These are phyloP conservation scores for Mycosphaerelloides madeirae DNA, from an alignment of 2,329 filamentous ascomycete species.

Conservation along the genomic window DNA sequence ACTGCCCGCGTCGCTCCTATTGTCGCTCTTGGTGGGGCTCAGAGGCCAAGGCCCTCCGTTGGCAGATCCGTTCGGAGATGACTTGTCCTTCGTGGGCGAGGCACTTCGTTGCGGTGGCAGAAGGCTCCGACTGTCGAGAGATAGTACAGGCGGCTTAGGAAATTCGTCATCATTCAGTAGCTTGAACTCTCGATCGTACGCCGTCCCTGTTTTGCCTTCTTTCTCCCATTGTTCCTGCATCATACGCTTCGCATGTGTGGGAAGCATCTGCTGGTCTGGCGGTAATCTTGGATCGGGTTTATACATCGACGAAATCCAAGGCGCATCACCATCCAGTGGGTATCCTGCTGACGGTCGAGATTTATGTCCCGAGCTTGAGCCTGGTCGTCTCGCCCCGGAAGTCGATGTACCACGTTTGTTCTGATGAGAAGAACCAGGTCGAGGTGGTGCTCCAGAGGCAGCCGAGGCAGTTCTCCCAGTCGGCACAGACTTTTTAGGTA, in stretches of 20 bases:
- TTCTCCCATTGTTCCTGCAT: conserved; percentile 95
- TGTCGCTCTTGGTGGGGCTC: conserved; percentile 24
- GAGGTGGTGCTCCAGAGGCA: conserved; percentile 5
- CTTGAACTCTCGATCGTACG: conserved; percentile 83
- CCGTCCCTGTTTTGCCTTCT: conserved; percentile 77
- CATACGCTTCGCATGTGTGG: conserved; percentile 83
- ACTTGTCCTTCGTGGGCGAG: conserved; percentile 8
- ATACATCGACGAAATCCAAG: conserved; percentile 92
- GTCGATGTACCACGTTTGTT: conserved; percentile 8
- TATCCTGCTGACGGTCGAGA: conserved; percentile 58
- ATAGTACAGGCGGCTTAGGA: conserved; percentile 35
- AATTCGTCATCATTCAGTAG: conserved; percentile 66
- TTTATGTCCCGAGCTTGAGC: conserved; percentile 24
- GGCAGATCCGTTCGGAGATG: conserved; percentile 14
- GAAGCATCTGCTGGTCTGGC: conserved; percentile 90
- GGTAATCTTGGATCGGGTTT: conserved; percentile 91
- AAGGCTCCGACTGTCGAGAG: conserved; percentile 7
- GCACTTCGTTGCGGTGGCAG: conserved; percentile 1
- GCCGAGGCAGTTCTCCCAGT: conserved; percentile 17
- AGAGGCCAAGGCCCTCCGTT: conserved; percentile 24
- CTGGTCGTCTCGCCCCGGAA: conserved; percentile 17
- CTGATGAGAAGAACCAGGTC: conserved; percentile 19
- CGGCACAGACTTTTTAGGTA: conserved; percentile 35
- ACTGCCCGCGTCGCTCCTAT: conserved; percentile 23
- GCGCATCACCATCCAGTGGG: conserved; percentile 86